Percentiles rank a stretch among this genome's conserved stretches.
Conservation (phyloP, 106 monocot species). For the Dendrobium officinale region DNA sequence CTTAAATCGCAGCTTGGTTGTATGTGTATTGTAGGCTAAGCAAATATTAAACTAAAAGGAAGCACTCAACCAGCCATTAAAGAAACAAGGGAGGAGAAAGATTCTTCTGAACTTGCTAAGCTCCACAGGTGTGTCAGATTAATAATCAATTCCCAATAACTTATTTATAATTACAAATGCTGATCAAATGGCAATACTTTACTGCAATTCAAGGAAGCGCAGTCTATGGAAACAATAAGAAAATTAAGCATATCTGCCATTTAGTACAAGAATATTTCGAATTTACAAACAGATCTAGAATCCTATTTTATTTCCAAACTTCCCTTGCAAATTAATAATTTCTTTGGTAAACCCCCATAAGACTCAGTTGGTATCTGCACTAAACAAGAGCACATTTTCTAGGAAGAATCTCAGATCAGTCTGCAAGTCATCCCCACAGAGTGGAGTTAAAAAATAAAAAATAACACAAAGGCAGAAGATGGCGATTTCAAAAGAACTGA, state of each 20-base stretch:
- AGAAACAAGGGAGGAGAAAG: background rate
- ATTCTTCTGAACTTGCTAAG: background rate
- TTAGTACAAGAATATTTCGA: background rate
- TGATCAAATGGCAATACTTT: background rate
- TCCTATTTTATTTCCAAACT: background rate
- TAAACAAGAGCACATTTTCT: background rate
- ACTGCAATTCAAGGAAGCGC: background rate
- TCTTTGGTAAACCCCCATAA: background rate
- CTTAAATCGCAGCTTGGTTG: background rate
- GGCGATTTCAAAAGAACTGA: background rate
- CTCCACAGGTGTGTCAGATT: constrained; percentile 4
- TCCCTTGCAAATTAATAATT: background rate
- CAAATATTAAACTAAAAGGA: background rate
- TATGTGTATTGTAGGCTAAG: background rate
- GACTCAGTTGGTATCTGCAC: background rate
- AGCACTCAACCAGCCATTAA: background rate
- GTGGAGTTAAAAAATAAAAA: background rate
- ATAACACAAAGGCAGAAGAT: background rate
- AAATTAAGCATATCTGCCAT: background rate
- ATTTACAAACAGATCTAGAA: background rate
- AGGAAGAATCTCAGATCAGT: background rate
- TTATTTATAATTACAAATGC: background rate
- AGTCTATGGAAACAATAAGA: too few species aligned
- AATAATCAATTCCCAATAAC: background rate
- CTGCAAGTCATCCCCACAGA: background rate